Evolutionary conservation across 1,284 basidiomycete genomes (phyloP), one percentile per base, ranked within the genome.

Genomic region (Pholiota adiposa): DNA sequence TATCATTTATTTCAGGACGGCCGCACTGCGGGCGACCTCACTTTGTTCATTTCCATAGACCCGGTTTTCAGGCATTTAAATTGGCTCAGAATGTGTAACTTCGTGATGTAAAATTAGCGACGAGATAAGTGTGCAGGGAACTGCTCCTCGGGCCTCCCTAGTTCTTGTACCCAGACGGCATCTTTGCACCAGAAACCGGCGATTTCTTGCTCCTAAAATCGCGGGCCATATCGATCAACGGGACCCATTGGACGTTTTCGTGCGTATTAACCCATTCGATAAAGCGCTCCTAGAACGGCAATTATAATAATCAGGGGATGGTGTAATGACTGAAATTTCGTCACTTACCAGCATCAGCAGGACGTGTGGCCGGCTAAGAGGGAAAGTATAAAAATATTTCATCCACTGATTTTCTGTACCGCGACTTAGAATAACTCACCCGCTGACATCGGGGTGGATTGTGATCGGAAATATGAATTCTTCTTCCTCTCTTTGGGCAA

Each of bases 211-310:
- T 69, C 60, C 78, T 75, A 62, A 86, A 87, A 49, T 85, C 83
- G 48, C 76, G 72, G 19, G 83, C 81, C 83, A 88, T 87, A 60
- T 88, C 83, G 59, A 83, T 80, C 84, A 92, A 85, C 18, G 87
- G 85, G 16, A 88, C 87, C 87, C 88, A 93, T 59, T 89, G 81
- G 1, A 93, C 84, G 54, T 85, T 83, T 27, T 86, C 83, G 69
- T 92, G 89, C 2, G 81, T 84, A 68, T 91, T 91, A 54, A 92
- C 79, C 87, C 89, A 92, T 66, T 89, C 85, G 65, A 93, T 91
- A 71, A 92, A 90, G 48, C 87, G 81, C 70, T 92, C 88, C 82
- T 88, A 58, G 51, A n/a, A 9, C 34, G 40, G 27, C 16, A 48
- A 19, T 49, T 11, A 11, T 31, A 31, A 19, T 11, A 9, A 16